Evolutionary conservation across 345 rosid genomes (phyloP).

Genomic region (Sisymbrium irio): DNA sequence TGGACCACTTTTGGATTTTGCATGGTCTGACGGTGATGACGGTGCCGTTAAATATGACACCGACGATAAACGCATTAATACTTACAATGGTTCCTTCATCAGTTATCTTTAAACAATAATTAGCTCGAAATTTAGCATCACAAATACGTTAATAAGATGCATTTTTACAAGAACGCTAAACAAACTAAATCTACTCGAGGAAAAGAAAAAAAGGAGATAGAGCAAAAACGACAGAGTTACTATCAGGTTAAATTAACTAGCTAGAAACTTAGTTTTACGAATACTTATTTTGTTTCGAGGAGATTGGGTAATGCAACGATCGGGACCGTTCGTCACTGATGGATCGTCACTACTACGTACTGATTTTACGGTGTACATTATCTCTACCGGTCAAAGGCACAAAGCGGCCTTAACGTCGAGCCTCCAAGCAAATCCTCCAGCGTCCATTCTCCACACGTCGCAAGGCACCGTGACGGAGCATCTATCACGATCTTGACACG

Average conservation of each 20-base stretch:
- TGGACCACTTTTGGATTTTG: constrained; percentile 5
- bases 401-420: constrained; percentile 79
- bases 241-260: neutral
- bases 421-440: constrained; percentile 85
- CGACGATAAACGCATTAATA: neutral
- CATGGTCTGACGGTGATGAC: constrained; percentile 5
- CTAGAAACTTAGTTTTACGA: neutral
- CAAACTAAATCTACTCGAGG: neutral
- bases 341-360: neutral
- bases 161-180: constrained; percentile 17
- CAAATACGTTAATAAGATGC: neutral
- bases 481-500: constrained; percentile 45
- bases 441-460: constrained; percentile 82
- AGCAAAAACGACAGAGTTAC: neutral
- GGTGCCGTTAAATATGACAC: neutral
- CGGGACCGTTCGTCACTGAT: neutral
- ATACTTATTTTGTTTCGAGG: neutral
- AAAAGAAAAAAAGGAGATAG: neutral
- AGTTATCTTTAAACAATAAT: neutral
- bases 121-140: constrained; percentile 5
- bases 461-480: constrained; percentile 67
- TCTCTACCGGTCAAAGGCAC: constrained; percentile 34
- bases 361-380: neutral
- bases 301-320: neutral
- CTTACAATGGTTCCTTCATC: neutral